A percentile compares a stretch with the other conserved stretches of the same genome.
Evolutionary conservation across 805 yeast species (phyloP).

Genomic region (Phaffomyces antillensis): DNA sequence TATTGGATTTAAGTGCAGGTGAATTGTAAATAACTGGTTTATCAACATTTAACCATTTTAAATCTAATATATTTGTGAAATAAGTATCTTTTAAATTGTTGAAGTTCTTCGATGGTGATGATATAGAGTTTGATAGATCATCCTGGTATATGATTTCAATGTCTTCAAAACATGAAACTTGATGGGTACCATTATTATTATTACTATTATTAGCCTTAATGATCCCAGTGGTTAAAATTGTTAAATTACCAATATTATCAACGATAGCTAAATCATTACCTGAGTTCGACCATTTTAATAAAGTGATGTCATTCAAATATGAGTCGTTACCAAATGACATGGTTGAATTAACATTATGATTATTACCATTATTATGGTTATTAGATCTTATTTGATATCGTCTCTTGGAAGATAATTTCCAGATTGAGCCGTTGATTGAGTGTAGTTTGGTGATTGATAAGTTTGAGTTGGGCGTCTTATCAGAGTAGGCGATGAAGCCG

Average conservation of each 20-base stretch:
- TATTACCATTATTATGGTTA: background rate
- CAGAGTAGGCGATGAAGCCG: conserved; percentile 74
- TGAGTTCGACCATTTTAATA: conserved; percentile 66
- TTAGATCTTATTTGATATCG: conserved; percentile 18
- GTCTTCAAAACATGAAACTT: conserved; percentile 20
- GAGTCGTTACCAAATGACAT: conserved; percentile 6
- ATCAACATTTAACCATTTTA: conserved; percentile 71
- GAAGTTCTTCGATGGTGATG: background rate
- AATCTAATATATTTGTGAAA: conserved; percentile 28
- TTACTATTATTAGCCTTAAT: conserved; percentile 27
- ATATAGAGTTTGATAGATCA: conserved; percentile 15
- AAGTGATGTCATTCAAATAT: conserved; percentile 29
- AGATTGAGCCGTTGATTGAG: conserved; percentile 64
- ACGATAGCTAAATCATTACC: conserved; percentile 79
- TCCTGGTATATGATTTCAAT: conserved; percentile 30
- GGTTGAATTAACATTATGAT: no score
- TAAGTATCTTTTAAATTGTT: conserved; percentile 19
- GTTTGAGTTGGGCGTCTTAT: conserved; percentile 29
- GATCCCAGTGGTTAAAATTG: conserved; percentile 49
- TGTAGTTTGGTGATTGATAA: conserved; percentile 34
- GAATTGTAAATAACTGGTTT: conserved; percentile 54
- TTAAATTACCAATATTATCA: conserved; percentile 63
- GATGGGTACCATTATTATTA: conserved; percentile 4
- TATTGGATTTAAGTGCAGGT: conserved; percentile 42
- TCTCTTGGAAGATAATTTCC: conserved; percentile 48